Base-by-base conservation (phyloP, 2,329 filamentous ascomycete species). In the Fragosphaeria purpurea region DNA sequence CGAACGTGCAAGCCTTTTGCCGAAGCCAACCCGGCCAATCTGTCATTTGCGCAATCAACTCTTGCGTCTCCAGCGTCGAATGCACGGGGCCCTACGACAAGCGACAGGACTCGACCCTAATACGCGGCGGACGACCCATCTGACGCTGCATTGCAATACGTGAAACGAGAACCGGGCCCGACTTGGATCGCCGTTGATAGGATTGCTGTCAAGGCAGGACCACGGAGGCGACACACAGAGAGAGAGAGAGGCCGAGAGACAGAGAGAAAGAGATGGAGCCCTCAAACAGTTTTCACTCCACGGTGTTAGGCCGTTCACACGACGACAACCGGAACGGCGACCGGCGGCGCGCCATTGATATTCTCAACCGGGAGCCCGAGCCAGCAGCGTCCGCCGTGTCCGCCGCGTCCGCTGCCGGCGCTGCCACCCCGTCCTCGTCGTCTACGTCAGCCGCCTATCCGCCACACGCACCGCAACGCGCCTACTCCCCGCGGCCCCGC, bases 211-310 rank as follows among this genome's bases (percentile, higher is more conserved):
- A 22, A 22, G 22, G 22, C 22, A 22, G 22, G 22, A 22, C 22
- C 22, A 22, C 22, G 22, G 22, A 22, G 22, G 22, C 22, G 22
- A 22, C 22, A 22, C 22, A 22, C 2, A 22, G 22, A 22, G 22
- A 22, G 22, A 22, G 22, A 22, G 2, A 22, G 22, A 22, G 22
- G 3, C 22, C 2, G 22, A 37, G 35, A 37, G 11, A 7, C 35
- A 37, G 11, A 37, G 11, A 37, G 35, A 11, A 11, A 37, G 35
- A 37, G 22, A 75, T 74, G 70, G 71, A 75, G 10, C 65, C 65
- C 13, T 67, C 66, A 56, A 69, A 67, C 57, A 68, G 68, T 59
- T 76, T 74, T 57, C 70, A 66, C 56, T 74, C 74, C 55, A 74
- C 71, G 46, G 70, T 75, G 60, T 65, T 76, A 63, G 72, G 72